Percentiles rank a stretch among this genome's conserved stretches.
Conservation (phyloP, 768 basidiomycete genomes). For the Boletus vinaceobasis region DNA sequence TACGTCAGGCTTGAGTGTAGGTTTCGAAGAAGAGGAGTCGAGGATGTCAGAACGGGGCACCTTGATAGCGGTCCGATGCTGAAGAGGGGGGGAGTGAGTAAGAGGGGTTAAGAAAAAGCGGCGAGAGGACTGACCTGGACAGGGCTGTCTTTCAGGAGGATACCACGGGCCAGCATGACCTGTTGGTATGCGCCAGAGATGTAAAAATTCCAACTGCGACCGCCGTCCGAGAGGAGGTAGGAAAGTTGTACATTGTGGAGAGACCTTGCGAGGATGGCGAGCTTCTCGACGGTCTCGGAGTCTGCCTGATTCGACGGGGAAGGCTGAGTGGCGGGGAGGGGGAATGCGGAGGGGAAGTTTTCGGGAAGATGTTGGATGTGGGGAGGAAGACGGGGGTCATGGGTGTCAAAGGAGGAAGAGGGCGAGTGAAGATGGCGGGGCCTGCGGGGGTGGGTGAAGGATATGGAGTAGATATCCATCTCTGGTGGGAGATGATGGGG, state of each 20-base stretch:
- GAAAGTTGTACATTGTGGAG: slow-evolving; percentile 82
- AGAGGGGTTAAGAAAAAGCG: slow-evolving; percentile 4
- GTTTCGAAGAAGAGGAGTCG: slow-evolving; percentile 76
- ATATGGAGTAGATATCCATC: slow-evolving; percentile 95
- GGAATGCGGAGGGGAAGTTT: slow-evolving; percentile 34
- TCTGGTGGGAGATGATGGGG: not conserved
- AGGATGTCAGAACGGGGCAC: slow-evolving; percentile 92
- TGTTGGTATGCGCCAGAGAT: slow-evolving; percentile 90
- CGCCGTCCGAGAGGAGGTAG: slow-evolving; percentile 67
- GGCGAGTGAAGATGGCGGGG: slow-evolving; percentile 60
- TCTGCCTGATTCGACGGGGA: slow-evolving; percentile 41
- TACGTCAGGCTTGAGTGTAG: slow-evolving; percentile 77
- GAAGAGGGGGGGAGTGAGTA: slow-evolving; percentile 14
- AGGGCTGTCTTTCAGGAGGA: slow-evolving; percentile 86
- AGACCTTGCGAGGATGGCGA: slow-evolving; percentile 75
- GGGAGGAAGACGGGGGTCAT: slow-evolving; percentile 45
- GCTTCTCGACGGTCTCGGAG: slow-evolving; percentile 74
- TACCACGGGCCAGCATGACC: slow-evolving; percentile 85
- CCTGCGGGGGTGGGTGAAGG: slow-evolving; percentile 88
- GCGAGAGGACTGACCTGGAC: slow-evolving; percentile 55
- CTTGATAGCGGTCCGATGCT: slow-evolving; percentile 86
- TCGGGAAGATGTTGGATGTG: slow-evolving; percentile 35
- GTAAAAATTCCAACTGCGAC: slow-evolving; percentile 80
- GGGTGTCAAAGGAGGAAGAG: slow-evolving; percentile 61
- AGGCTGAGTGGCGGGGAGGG: slow-evolving; percentile 37